Percentiles rank a stretch among this genome's conserved stretches.
Evolutionary conservation across 2,329 filamentous ascomycete species (phyloP).

Genomic region (Alternaria brassicae): DNA sequence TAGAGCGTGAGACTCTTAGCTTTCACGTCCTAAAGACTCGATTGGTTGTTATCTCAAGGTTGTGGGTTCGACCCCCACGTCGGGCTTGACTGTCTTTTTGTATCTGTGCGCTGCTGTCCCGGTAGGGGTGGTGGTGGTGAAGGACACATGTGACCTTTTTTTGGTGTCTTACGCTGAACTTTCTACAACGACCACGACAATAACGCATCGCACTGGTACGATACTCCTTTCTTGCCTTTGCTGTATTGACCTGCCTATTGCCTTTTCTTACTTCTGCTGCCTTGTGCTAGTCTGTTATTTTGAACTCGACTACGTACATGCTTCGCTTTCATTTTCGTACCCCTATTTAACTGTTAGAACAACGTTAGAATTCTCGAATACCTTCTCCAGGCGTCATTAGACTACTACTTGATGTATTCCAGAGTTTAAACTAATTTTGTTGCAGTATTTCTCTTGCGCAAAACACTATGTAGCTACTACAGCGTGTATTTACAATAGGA

Average conservation of each 20-base stretch:
- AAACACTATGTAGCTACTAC: neutral
- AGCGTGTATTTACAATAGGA: too few species aligned
- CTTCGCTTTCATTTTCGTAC: neutral
- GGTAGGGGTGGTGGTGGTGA: neutral
- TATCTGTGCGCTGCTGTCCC: neutral
- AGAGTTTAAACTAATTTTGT: neutral
- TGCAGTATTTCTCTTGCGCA: neutral
- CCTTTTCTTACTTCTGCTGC: neutral
- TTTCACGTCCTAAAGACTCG: constrained; percentile 9
- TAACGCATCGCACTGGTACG: neutral
- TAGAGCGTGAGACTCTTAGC: constrained; percentile 53
- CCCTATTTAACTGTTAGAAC: neutral
- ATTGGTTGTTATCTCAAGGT: constrained; percentile 11
- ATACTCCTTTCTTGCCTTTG: too few species aligned
- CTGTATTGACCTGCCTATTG: neutral
- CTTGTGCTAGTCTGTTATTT: neutral
- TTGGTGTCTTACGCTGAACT: neutral
- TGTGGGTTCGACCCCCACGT: constrained; percentile 10
- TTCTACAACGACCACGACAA: neutral
- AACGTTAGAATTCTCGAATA: neutral
- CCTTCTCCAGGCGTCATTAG: rapidly evolving
- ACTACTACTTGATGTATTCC: neutral
- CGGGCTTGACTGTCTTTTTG: neutral
- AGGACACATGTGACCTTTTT: neutral
- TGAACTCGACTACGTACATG: neutral